Base-by-base conservation (phyloP, 2,329 filamentous ascomycete species). In the Penicillium sp. region DNA sequence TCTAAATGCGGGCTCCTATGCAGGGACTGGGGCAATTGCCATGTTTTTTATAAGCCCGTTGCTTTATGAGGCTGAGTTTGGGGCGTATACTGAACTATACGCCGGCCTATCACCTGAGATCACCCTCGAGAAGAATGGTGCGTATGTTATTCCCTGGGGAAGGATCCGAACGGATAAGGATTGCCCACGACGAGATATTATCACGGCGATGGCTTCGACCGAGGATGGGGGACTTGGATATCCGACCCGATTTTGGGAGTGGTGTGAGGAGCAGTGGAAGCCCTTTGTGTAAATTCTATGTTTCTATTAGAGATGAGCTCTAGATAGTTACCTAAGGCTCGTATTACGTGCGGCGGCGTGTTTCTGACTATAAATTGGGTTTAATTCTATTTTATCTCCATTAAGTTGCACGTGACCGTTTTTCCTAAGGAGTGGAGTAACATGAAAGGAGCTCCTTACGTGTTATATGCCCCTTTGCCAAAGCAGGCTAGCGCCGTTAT, bases 101-200 rank as follows among this genome's bases (percentile, higher is more conserved):
- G 67, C 74, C 29, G 70, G 62, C 0, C 60, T 75, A 19, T 73
- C 71, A 2, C 65, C 70, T 2, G 62, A 71, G 8, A 63, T 76
- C 6, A 68, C 65, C 3, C 44, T 53, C 5, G 58, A 71, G 29
- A 52, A 75, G 6, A 72, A 73, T 53, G 74, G 75, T 3, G 66
- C 63, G n/a, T 76, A 72, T 54, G 63, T 83, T 26, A 70, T 80
- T 49, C 80, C 81, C 1, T 84, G 79, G 78, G 81, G 81, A 9
- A 66, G 76, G 21, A 57, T 59, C 64, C 24, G 46, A 50, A 9
- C 26, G 26, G 47, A 55, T 6, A 24, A 46, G 41, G 27, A 37
- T 31, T 46, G 29, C n/a, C 53, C 48, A 35, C 39, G 47, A n/a
- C 31, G 37, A 29, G 64, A 72, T 60, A 55, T 72, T 5, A 33